phyloP scores from a whole-genome alignment of 225 moss, liverwort and hornwort species.

The Bryoerythrophyllum caledonicum region DNA sequence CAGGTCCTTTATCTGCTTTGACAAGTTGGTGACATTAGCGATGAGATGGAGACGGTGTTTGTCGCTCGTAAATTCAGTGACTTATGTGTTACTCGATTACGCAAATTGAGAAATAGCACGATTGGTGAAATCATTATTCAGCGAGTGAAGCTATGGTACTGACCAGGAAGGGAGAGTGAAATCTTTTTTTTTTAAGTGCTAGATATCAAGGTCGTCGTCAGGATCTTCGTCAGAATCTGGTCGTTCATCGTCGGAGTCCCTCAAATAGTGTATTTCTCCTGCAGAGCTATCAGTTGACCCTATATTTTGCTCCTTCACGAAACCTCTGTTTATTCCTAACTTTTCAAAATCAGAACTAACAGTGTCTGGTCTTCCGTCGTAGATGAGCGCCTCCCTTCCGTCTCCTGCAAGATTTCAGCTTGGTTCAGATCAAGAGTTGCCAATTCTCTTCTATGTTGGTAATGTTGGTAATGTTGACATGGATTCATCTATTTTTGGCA shows the following conservation, averaged over 20 bases:
- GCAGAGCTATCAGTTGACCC: constrained; percentile 26
- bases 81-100: not conserved
- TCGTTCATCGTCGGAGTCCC: constrained; percentile 93
- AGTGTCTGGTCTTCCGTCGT: constrained; percentile 74
- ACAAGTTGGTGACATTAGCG: not conserved
- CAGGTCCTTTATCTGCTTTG: not conserved
- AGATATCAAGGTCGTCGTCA: constrained; percentile 96
- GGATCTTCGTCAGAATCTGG: constrained; percentile 99
- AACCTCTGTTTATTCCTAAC: constrained; percentile 30
- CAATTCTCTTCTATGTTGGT: no score
- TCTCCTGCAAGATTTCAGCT: constrained; percentile 52
- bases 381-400: constrained; percentile 75
- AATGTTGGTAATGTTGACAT: no score
- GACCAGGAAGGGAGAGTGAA: not conserved
- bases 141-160: not conserved
- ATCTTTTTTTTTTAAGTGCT: constrained; percentile 1
- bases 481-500: no score
- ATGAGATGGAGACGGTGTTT: not conserved
- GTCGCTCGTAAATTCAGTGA: not conserved
- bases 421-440: constrained; percentile 11
- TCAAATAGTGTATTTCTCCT: constrained; percentile 87
- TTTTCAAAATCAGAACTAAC: constrained; percentile 35
- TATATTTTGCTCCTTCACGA: constrained; percentile 17
- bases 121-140: not conserved
- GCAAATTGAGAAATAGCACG: not conserved